phyloP scores from a whole-genome alignment of 2,329 filamentous ascomycete genomes.

The Mycosphaerelloides madeirae region DNA sequence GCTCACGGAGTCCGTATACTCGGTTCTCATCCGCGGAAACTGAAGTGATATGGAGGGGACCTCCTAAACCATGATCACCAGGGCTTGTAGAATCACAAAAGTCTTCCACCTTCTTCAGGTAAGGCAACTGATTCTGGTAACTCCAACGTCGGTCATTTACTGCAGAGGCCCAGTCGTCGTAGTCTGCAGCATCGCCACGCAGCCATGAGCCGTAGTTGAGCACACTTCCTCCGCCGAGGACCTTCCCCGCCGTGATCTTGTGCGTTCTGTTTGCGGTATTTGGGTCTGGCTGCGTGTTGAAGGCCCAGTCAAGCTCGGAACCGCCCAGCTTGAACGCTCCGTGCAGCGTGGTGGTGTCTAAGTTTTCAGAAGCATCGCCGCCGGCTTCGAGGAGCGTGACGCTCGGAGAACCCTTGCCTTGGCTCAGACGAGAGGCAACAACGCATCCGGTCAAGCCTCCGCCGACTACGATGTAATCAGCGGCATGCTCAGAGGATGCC shows the following conservation, averaged over 20 bases:
- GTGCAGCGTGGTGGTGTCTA: neutral
- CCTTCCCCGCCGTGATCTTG: conserved; percentile 3
- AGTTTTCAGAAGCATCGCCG: neutral
- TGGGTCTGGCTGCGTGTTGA: neutral
- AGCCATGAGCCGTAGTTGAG: conserved; percentile 5
- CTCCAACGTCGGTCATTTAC: conserved; percentile 1
- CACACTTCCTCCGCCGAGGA: conserved; percentile 4
- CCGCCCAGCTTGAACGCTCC: conserved; percentile 2
- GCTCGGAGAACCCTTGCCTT: neutral
- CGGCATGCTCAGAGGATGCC: no score
- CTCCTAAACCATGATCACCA: no score
- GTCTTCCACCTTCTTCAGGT: conserved; percentile 4
- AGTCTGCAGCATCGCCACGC: conserved; percentile 5
- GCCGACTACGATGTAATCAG: conserved; percentile 25
- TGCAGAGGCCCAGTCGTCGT: conserved; percentile 4
- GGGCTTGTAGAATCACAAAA: no score
- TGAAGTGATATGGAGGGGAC: no score
- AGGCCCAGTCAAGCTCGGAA: conserved; percentile 1
- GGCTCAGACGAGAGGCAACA: conserved; percentile 18
- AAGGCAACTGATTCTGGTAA: conserved; percentile 2
- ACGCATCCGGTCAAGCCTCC: conserved; percentile 24
- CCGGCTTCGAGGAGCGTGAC: conserved; percentile 4
- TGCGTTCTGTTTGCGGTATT: conserved; percentile 1
- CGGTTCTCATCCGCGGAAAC: no score
- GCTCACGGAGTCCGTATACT: no score